Evolutionary conservation across 2,329 filamentous ascomycete species (phyloP).

Genomic region (Fusarium irregulare): DNA sequence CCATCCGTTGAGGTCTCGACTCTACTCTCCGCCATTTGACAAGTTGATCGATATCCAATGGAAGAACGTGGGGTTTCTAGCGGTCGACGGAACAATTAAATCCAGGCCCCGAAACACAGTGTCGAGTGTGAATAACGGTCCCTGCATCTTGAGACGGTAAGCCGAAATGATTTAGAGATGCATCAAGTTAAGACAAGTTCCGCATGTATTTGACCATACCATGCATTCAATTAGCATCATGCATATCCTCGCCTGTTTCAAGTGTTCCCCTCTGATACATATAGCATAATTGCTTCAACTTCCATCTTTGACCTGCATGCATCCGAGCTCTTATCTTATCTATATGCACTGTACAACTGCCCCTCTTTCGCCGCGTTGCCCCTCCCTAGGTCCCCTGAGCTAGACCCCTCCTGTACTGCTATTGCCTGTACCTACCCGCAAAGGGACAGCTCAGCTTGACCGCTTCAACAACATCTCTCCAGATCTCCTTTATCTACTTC

Average conservation of each 20-base stretch:
- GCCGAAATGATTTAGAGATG: not conserved
- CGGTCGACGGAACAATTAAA: constrained; percentile 38
- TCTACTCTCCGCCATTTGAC: constrained; percentile 21
- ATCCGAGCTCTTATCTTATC: constrained; percentile 39
- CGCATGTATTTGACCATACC: not conserved
- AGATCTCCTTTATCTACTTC: constrained; percentile 29
- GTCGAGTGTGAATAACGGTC: constrained; percentile 1
- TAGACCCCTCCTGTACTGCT: constrained; percentile 40
- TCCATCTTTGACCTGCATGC: not conserved
- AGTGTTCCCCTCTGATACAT: not conserved
- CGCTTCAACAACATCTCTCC: constrained; percentile 39
- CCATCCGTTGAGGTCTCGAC: constrained; percentile 23
- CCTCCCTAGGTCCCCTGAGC: constrained; percentile 38
- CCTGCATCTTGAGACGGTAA: not conserved
- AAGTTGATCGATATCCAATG: constrained; percentile 14
- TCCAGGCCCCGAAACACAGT: constrained; percentile 37
- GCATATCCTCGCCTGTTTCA: not conserved
- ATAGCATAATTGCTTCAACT: not conserved
- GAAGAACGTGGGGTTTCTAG: constrained; percentile 31
- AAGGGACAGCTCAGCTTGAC: constrained; percentile 45
- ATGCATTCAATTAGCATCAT: not conserved
- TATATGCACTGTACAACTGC: constrained; percentile 43
- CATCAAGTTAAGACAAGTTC: not conserved
- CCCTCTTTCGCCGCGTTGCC: constrained; percentile 43
- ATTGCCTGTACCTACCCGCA: constrained; percentile 30